These are phyloP conservation scores for Colletotrichum sp. DNA, from an alignment of 2,329 filamentous ascomycete species.

Conservation along the genomic window DNA sequence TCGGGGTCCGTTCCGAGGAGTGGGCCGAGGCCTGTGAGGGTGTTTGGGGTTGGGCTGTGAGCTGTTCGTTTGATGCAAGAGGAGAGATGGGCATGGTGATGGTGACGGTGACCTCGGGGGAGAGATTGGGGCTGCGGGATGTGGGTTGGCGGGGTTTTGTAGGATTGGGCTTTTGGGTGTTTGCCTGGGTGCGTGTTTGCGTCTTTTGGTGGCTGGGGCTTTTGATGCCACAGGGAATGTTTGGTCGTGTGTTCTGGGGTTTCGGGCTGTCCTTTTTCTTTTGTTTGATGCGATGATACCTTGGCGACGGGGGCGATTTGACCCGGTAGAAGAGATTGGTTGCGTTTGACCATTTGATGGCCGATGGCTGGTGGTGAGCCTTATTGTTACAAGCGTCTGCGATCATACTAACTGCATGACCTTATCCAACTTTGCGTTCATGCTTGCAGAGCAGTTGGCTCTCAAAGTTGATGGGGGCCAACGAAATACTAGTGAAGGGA, in stretches of 20 bases:
- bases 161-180: background rate
- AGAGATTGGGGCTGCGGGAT: background rate
- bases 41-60: background rate
- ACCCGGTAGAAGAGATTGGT: too few relatives aligned
- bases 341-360: too few relatives aligned
- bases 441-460: too few relatives aligned
- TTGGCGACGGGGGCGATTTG: background rate
- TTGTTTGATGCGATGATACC: background rate
- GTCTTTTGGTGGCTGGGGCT: too few relatives aligned
- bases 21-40: background rate
- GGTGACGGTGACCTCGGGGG: background rate
- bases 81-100: background rate
- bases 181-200: background rate
- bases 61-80: accelerated
- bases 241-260: background rate
- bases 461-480: too few relatives aligned
- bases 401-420: too few relatives aligned
- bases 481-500: too few relatives aligned
- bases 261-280: accelerated
- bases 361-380: too few relatives aligned
- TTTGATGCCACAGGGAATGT: background rate
- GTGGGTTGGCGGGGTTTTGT: background rate
- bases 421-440: too few relatives aligned
- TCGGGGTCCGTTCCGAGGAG: background rate
- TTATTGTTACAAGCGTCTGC: too few relatives aligned